These are phyloP conservation scores for Aureobasidium lini DNA, from an alignment of 2,329 filamentous ascomycete species.

Conservation along the genomic window DNA sequence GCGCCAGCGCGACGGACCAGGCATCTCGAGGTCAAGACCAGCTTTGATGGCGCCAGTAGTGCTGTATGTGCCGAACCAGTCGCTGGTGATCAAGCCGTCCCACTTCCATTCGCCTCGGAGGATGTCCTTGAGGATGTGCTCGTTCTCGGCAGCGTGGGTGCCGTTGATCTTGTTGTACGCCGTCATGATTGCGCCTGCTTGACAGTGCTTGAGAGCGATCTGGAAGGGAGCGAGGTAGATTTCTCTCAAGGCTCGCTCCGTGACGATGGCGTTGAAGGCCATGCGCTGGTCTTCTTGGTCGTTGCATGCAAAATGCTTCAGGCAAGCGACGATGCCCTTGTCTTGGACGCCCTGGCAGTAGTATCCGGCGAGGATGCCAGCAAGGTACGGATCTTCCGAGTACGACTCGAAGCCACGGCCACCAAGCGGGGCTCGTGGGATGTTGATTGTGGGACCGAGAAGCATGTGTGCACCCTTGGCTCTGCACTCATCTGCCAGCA, in stretches of 20 bases:
- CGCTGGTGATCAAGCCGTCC: slow-evolving; percentile 50
- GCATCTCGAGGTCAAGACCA: slow-evolving; percentile 80
- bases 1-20: slow-evolving; percentile 56
- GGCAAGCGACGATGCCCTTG: slow-evolving; percentile 64
- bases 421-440: slow-evolving; percentile 75
- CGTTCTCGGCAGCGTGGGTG: slow-evolving; percentile 56
- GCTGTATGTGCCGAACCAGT: slow-evolving; percentile 71
- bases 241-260: slow-evolving; percentile 59
- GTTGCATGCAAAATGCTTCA: slow-evolving; percentile 70
- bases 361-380: slow-evolving; percentile 60
- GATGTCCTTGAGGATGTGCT: slow-evolving; percentile 59
- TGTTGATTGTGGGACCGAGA: slow-evolving; percentile 70
- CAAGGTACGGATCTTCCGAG: slow-evolving; percentile 72
- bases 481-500: slow-evolving; percentile 63
- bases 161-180: slow-evolving; percentile 70
- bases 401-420: slow-evolving; percentile 83
- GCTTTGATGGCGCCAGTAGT: slow-evolving; percentile 59
- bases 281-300: slow-evolving; percentile 64
- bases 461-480: slow-evolving; percentile 67
- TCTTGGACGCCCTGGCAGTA: slow-evolving; percentile 60
- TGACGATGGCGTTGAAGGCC: slow-evolving; percentile 56
- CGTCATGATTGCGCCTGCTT: slow-evolving; percentile 64
- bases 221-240: slow-evolving; percentile 67
- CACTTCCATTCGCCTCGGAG: slow-evolving; percentile 64
- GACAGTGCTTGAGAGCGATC: slow-evolving; percentile 63